These are phyloP conservation scores for Fusarium duplospermum DNA, from an alignment of 2,329 filamentous ascomycete genomes.

Conservation along the genomic window DNA sequence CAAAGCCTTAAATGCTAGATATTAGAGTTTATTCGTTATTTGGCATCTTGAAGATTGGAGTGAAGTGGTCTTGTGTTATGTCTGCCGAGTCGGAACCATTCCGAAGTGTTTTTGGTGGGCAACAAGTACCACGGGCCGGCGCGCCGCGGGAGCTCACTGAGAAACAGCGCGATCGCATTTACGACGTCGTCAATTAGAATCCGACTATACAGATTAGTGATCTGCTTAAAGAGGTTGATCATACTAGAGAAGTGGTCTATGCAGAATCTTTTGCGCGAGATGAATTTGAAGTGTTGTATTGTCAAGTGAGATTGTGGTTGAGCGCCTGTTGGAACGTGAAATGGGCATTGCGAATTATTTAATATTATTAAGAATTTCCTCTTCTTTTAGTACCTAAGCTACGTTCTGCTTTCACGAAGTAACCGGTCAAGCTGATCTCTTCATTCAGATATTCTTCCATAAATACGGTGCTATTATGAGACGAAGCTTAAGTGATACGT, in stretches of 20 bases:
- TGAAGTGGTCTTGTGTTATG: not conserved
- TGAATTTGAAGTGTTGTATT: not conserved
- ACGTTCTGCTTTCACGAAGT: not conserved
- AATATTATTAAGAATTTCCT: not conserved
- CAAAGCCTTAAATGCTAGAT: constrained; percentile 16
- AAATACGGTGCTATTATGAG: not conserved
- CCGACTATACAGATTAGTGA: not conserved
- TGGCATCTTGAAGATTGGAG: not conserved
- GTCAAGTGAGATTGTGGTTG: not conserved
- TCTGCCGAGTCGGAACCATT: not conserved
- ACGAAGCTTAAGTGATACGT: too few relatives aligned
- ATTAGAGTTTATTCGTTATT: not conserved
- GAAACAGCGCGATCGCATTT: not conserved
- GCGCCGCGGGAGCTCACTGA: not conserved
- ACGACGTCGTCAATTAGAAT: not conserved
- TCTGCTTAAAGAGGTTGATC: not conserved
- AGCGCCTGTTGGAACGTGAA: not conserved
- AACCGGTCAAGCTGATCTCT: not conserved
- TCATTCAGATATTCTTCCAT: not conserved
- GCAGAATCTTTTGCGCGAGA: not conserved
- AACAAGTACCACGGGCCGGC: not conserved
- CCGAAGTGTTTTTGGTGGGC: not conserved
- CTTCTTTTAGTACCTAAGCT: not conserved
- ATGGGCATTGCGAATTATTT: not conserved
- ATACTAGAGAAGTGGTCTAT: not conserved